Conservation (phyloP, 805 yeast genomes). For the Ogataea naganishii region DNA sequence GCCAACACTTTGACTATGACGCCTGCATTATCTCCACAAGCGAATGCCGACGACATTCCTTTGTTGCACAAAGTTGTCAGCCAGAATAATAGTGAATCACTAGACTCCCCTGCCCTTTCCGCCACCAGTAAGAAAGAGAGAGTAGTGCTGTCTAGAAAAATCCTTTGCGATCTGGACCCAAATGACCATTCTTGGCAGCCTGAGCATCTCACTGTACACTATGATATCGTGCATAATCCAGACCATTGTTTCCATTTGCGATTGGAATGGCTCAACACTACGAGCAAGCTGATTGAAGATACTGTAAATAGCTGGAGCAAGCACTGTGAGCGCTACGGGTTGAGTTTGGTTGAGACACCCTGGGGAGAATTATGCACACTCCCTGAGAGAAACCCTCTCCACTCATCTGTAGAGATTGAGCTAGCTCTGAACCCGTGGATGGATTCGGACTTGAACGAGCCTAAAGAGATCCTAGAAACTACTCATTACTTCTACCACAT, state of each 20-base stretch:
- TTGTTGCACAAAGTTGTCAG: conserved; percentile 3
- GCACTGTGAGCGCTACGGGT: conserved; percentile 77
- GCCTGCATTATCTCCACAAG: conserved; percentile 8
- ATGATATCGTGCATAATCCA: conserved; percentile 88
- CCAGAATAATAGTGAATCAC: conserved; percentile 1
- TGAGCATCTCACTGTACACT: conserved; percentile 75
- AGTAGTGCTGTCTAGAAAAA: conserved; percentile 57
- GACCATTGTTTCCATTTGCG: conserved; percentile 89
- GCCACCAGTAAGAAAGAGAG: conserved; percentile 11
- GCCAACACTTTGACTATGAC: conserved; percentile 2
- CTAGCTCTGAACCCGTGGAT: conserved; percentile 67
- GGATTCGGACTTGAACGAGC: conserved; percentile 41
- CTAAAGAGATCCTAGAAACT: conserved; percentile 29
- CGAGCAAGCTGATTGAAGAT: conserved; percentile 80
- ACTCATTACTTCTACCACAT: conserved; percentile 71
- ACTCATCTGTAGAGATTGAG: conserved; percentile 66
- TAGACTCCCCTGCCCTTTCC: background rate
- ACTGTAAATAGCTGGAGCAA: conserved; percentile 70
- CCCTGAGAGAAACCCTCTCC: conserved; percentile 77
- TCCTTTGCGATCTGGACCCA: conserved; percentile 72
- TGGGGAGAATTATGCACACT: conserved; percentile 78
- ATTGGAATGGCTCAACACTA: conserved; percentile 87
- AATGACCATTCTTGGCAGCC: conserved; percentile 60
- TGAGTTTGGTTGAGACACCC: conserved; percentile 79
- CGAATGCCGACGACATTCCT: conserved; percentile 6